Evolutionary conservation across 2,329 filamentous ascomycete species (phyloP).

Genomic region (Claviceps monticola): DNA sequence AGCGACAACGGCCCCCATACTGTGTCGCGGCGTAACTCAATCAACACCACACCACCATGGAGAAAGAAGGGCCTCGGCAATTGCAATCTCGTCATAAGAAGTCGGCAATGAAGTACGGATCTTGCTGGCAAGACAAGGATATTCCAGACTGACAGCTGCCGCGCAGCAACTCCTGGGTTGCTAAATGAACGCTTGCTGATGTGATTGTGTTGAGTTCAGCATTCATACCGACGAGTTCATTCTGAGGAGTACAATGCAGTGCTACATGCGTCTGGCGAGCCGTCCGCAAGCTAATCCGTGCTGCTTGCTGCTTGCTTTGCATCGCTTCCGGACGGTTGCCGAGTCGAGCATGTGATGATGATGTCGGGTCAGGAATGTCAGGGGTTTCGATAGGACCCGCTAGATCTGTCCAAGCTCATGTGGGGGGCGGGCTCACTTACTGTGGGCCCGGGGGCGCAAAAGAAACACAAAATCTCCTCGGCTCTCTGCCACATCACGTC

Average conservation of each 20-base stretch:
- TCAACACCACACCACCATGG: slow-evolving; percentile 13
- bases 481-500: no score
- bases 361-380: slow-evolving; percentile 7
- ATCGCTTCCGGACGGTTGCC: background rate
- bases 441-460: no score
- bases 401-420: no score
- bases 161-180: background rate
- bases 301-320: background rate
- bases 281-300: background rate
- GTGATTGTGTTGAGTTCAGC: background rate
- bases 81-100: background rate
- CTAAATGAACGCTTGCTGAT: background rate
- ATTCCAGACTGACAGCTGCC: background rate
- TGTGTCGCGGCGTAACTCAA: slow-evolving; percentile 20
- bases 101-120: background rate
- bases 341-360: slow-evolving; percentile 17
- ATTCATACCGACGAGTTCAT: slow-evolving; percentile 1
- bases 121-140: background rate
- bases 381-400: no score
- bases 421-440: no score
- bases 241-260: background rate
- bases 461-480: no score
- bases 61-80: background rate
- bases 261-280: background rate
- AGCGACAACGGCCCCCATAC: slow-evolving; percentile 30